phyloP scores from a whole-genome alignment of 73 alveolate species.

The Blepharisma stoltei region DNA sequence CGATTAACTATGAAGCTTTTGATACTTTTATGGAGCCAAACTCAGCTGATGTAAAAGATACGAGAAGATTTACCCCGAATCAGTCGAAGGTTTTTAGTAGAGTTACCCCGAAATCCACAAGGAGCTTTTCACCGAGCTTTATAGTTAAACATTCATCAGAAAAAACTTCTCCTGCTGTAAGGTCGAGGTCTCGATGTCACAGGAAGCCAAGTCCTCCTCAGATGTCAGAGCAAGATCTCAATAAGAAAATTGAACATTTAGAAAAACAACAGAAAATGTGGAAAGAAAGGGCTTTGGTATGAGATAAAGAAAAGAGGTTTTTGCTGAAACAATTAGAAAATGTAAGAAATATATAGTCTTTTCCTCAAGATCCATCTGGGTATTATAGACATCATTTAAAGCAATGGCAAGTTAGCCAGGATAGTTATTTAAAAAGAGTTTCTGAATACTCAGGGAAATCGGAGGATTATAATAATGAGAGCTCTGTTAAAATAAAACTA shows the following conservation, averaged over 20 bases:
- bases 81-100: neutral
- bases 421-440: neutral
- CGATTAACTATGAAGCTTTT: neutral
- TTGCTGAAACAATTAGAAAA: neutral
- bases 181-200: neutral
- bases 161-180: neutral
- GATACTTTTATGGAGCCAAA: neutral
- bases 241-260: neutral
- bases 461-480: too few relatives aligned
- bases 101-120: constrained; percentile 6
- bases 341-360: neutral
- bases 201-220: neutral
- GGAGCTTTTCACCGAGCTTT: neutral
- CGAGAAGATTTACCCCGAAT: constrained; percentile 4
- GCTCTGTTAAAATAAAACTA: too few relatives aligned
- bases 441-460: neutral
- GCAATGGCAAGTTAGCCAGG: neutral
- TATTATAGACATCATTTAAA: constrained; percentile 2
- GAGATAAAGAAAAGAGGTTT: constrained; percentile 11
- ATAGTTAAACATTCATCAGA: neutral
- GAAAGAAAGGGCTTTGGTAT: constrained; percentile 22
- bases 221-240: neutral
- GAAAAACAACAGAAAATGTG: constrained; percentile 12
- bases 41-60: neutral
- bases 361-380: neutral